A percentile compares a stretch with the other conserved stretches of the same genome.
Conservation (phyloP, 192 early-diverging fungal genomes). For the Mortierella alpina region DNA sequence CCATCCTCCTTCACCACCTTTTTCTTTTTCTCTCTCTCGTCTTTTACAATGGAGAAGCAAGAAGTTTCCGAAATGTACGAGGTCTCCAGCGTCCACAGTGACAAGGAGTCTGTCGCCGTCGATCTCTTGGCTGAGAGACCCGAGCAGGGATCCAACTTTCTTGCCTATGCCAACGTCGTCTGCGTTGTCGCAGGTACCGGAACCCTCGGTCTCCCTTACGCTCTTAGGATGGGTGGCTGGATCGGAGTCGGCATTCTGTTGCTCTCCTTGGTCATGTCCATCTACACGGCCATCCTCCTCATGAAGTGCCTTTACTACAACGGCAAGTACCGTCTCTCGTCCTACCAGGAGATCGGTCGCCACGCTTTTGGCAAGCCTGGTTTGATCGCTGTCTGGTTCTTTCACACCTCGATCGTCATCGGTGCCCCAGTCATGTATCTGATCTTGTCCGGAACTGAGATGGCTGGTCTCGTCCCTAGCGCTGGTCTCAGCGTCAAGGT, state of each 20-base stretch:
- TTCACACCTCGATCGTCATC: slow-evolving; percentile 68
- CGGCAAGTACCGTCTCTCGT: slow-evolving; percentile 61
- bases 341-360: slow-evolving; percentile 73
- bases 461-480: slow-evolving; percentile 63
- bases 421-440: slow-evolving; percentile 77
- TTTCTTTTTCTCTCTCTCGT: neutral
- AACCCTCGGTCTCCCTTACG: slow-evolving; percentile 83
- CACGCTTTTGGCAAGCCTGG: slow-evolving; percentile 77
- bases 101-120: slow-evolving; percentile 9
- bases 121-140: slow-evolving; percentile 49
- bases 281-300: slow-evolving; percentile 76
- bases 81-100: slow-evolving; percentile 23
- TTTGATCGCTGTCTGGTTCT: slow-evolving; percentile 68
- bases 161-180: slow-evolving; percentile 68
- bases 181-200: slow-evolving; percentile 87
- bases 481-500: slow-evolving; percentile 51
- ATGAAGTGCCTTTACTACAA: slow-evolving; percentile 80
- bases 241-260: slow-evolving; percentile 72
- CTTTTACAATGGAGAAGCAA: slow-evolving; percentile 9
- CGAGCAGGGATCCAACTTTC: slow-evolving; percentile 59
- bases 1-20: neutral
- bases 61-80: slow-evolving; percentile 19
- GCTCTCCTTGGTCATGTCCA: slow-evolving; percentile 72
- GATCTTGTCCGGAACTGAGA: slow-evolving; percentile 78
- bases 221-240: slow-evolving; percentile 82